Percentiles rank a stretch among this genome's conserved stretches.
phyloP scores from a whole-genome alignment of 208 protist genomes.

The Leishmania tarentolae region DNA sequence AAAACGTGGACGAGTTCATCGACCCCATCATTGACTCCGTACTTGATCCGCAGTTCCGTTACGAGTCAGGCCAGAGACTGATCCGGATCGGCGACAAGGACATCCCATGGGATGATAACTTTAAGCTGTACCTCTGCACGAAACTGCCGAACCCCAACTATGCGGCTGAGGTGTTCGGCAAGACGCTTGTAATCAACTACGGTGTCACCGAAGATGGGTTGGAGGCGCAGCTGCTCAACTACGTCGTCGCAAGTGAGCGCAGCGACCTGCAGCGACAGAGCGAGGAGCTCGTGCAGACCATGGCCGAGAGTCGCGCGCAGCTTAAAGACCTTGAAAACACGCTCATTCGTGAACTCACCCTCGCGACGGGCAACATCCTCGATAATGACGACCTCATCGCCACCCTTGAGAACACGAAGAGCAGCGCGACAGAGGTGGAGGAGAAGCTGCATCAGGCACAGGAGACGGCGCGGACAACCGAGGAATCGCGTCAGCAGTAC shows the following conservation, averaged over 20 bases:
- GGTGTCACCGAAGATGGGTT: conserved; percentile 98
- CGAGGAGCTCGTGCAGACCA: conserved; percentile 96
- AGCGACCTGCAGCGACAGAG: conserved; percentile 96
- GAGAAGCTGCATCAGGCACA: conserved; percentile 96
- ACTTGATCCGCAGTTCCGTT: conserved; percentile 96
- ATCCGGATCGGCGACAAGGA: conserved; percentile 97
- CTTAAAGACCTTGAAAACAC: conserved; percentile 98
- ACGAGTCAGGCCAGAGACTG: conserved; percentile 81
- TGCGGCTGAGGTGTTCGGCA: conserved; percentile 97
- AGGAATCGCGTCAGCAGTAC: conserved; percentile 96
- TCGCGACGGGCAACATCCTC: conserved; percentile 97
- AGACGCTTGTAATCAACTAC: conserved; percentile 99
- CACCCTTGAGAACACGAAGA: conserved; percentile 98
- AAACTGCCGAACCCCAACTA: conserved; percentile 99
- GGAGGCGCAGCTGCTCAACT: conserved; percentile 98
- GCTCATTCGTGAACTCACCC: conserved; percentile 96
- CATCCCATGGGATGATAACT: conserved; percentile 98
- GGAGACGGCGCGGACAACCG: conserved; percentile 95
- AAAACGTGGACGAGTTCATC: conserved; percentile 98
- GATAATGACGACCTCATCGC: conserved; percentile 98
- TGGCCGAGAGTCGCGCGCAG: conserved; percentile 95
- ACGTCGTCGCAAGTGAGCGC: conserved; percentile 97
- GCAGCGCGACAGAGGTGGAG: conserved; percentile 95
- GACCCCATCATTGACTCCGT: conserved; percentile 99
- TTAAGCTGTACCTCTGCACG: conserved; percentile 97